Evolutionary conservation across 768 basidiomycete species (phyloP), one percentile per base, ranked within the genome.

Genomic region (Pleurotus tuoliensis): DNA sequence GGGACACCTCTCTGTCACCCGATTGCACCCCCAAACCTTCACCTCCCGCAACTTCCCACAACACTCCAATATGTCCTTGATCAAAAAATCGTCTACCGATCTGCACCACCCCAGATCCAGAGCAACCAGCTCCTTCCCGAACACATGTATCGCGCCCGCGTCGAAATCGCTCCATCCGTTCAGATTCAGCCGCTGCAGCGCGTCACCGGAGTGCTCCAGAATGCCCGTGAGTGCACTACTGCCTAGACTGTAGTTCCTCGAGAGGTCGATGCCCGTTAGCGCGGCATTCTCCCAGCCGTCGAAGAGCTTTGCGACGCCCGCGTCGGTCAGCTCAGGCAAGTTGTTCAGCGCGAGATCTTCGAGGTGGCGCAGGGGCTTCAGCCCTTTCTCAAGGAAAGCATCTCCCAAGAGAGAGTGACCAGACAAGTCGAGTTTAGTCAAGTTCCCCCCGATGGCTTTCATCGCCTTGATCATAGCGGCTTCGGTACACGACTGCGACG

Each of bases 51-150:
- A 56, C 43, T 67, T 64, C 54, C 55, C 62, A 57, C 80, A 81
- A 4, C 74, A 73, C 44, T 76, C 76, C 60, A 94, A 63, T 61
- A 94, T 71, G 12, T 73, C 80, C 69, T 90, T 87, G 59, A 98
- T 71, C 3, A 88, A 77, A 64, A 89, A 94, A 69, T 98, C 89
- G 57, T 94, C 88, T 40, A 90, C 77, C 18, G 81, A 79, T 47
- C 95, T 74, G 63, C 94, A 94, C 82, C 89, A 98, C 1, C 94
- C 88, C 2, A 94, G 70, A 64, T 98, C 90, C 40, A 98, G 59
- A 65, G 73, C 78, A 62, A 67, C 71, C 65, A 96, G 59, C 37
- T 77, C 71, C 2, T 61, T 64, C 13, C 66, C 70, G 12, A 63
- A 55, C 56, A 56, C 57, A 27, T 60, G 63, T 51, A 82, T 51